Base-by-base conservation (phyloP, 176 grass and related monocot species). In the Zizania latifolia region DNA sequence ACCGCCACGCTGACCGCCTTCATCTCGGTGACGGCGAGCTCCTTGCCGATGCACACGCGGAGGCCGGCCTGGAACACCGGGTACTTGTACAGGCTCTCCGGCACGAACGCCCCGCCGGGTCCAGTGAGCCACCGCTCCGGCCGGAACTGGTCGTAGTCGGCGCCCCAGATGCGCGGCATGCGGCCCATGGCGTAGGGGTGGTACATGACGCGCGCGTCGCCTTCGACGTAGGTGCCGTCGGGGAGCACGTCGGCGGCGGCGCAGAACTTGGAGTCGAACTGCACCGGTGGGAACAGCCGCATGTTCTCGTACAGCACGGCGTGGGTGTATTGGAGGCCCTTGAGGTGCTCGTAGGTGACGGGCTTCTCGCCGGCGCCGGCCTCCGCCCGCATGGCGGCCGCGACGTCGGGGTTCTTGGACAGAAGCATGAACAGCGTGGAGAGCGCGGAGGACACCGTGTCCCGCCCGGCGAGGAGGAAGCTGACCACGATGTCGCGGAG, bases 221-320 rank as follows among this genome's bases (percentile, higher is more conserved):
- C 77, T 0, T 74, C 26, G 2, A 94, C 75, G 58, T 90, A 88
- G 21, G 88, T 90, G 53, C 88, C 92, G 77, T 94, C 88, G 4
- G 92, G 92, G 32, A 94, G 78, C 61, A 94, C 68, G 60, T 88
- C 88, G 23, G 38, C 67, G 29, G 13, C 85, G 60, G 60, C 79
- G 58, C 88, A 88, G 82, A 90, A 94, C 82, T 94, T 94, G 82
- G 88, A 91, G 79, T 94, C 92, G 78, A 94, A 91, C 59, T 94
- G 92, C 53, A 94, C 85, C 5, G 92, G 92, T 4, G 92, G 92
- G 83, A 86, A 85, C 24, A 94, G 53, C 8, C 92, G 78, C 78
- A 94, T 76, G 88, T 71, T 94, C 82, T 94, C 92, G 65, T 86
- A 83, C 24, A 94, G 44, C 26, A 58, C 92, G 1, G 88, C 92